These are phyloP conservation scores for Microcos paniculata DNA, from an alignment of 345 rosid genomes.

Conservation along the genomic window DNA sequence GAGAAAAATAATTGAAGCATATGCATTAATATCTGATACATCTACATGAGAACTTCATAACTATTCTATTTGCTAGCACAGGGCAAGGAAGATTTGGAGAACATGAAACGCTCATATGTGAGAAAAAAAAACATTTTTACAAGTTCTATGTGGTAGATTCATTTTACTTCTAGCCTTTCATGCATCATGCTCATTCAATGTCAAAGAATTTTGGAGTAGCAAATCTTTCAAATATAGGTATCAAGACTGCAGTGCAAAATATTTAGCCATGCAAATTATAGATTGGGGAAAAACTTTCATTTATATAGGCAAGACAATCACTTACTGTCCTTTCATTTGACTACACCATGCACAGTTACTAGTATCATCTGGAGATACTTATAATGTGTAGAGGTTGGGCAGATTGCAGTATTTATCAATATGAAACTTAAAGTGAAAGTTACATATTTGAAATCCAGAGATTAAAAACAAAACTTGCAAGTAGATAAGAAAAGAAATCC, in stretches of 20 bases:
- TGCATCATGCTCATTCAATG: not conserved
- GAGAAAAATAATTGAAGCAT: not conserved
- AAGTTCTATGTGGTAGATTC: not conserved
- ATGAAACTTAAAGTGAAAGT: not conserved
- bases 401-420: not conserved
- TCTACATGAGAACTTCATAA: not conserved
- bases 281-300: not conserved
- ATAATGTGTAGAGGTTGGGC: not conserved
- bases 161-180: constrained; percentile 6
- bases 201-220: not conserved
- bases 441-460: not conserved
- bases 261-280: not conserved
- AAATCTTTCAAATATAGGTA: constrained; percentile 1
- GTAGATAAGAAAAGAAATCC: not conserved
- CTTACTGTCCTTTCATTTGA: not conserved
- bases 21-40: not conserved
- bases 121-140: not conserved
- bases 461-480: not conserved
- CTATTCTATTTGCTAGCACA: not conserved
- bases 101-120: too few relatives aligned
- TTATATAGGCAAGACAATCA: not conserved
- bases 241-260: not conserved
- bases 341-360: not conserved
- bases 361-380: not conserved
- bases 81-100: not conserved